Evolutionary conservation across 306 rosid genomes (phyloP), one percentile per base, ranked within the genome.

Genomic region (Mimosa bimucronata): DNA sequence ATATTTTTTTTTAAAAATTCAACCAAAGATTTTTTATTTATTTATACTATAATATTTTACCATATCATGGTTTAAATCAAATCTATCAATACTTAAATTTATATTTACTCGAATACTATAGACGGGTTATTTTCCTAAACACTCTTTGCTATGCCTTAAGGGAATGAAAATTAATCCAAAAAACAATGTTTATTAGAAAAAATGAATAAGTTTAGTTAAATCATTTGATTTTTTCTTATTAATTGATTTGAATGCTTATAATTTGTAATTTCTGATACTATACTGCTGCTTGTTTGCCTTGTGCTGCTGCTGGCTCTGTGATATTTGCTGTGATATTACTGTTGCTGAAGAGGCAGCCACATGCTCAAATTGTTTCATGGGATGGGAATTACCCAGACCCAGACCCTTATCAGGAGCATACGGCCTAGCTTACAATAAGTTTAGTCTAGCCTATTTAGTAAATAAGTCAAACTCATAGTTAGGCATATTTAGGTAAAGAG

Each of bases 221-320:
- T 52, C 0, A 9, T 31, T 21, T 50, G 9, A 73, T 12, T 2
- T 44, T 9, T 55, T 10, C 31, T 52, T 2, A 31, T 10, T 31
- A 30, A 19, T 73, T 30, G 30, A 73, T 28, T 1, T 30, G 8
- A 26, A 48, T 50, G 19, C 16, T 50, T 52, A 31, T 31, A 37
- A 31, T 73, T 13, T 52, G 58, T 19, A 52, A 18, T 61, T 31
- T 73, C 46, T 52, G 46, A 7, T 30, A 25, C 4, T 15, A 46
- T 41, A 48, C 73, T 77, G 82, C 85, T 72, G 87, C 82, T 74
- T 84, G 42, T 73, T 57, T 57, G 87, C 74, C 64, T 29, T 80
- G 52, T 84, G 82, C 80, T 84, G 87, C 71, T 80, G 87, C 66
- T 84, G 85, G 87, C 75, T 84, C 76, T 81, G 87, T 30, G 80